Conservation (phyloP, 1,139 yeast genomes). For the Maudiozyma humilis region DNA sequence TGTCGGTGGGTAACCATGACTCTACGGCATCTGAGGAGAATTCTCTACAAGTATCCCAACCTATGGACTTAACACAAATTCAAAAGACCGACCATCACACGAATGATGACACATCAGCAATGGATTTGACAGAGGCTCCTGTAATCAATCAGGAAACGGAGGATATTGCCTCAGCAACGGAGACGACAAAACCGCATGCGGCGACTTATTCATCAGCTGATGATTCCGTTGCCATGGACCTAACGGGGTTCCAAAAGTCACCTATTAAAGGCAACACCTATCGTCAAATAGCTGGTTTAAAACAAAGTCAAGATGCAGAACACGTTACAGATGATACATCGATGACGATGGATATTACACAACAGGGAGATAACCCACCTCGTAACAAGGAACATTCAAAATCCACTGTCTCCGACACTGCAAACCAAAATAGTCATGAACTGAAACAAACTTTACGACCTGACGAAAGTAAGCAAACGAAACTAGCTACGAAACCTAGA, state of each 20-base stretch:
- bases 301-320: not conserved
- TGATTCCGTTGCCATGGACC: conserved; percentile 24
- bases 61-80: conserved; percentile 10
- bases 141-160: too few species aligned
- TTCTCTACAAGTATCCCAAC: not conserved
- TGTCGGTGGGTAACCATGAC: too few species aligned
- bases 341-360: too few species aligned
- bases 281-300: not conserved
- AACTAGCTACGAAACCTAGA: not conserved
- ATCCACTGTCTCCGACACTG: too few species aligned
- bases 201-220: too few species aligned
- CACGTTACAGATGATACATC: not conserved
- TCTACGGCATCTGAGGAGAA: not conserved
- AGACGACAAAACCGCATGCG: not conserved
- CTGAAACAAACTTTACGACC: too few species aligned
- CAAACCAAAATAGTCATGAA: too few species aligned
- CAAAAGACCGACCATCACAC: not conserved
- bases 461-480: too few species aligned
- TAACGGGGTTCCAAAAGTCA: conserved; percentile 13
- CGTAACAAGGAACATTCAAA: too few species aligned
- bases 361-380: too few species aligned
- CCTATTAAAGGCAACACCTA: not conserved
- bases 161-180: too few species aligned
- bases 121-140: not conserved
- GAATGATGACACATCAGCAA: too few species aligned